Evolutionary conservation across 148 eudicot species (phyloP).

Genomic region (Chenopodium suecicum): DNA sequence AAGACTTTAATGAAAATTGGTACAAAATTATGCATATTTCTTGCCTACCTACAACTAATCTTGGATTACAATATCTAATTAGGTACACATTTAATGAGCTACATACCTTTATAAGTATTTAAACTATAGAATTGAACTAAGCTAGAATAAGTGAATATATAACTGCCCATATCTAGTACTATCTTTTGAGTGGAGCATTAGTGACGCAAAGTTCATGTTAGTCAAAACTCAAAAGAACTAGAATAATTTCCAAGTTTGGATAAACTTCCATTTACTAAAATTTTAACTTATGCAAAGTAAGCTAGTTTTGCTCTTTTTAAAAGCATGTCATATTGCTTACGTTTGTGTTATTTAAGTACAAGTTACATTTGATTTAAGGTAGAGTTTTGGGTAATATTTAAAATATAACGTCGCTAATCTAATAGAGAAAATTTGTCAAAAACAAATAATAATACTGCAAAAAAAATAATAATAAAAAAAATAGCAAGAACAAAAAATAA

Average conservation of each 20-base stretch:
- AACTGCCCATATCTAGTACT: too few relatives aligned
- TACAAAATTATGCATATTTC: not conserved
- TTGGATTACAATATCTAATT: not conserved
- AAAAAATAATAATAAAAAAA: too few relatives aligned
- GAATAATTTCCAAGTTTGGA: not conserved
- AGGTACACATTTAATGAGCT: too few relatives aligned
- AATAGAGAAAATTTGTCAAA: too few relatives aligned
- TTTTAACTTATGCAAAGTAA: not conserved
- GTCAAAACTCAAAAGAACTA: not conserved
- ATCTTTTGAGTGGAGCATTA: constrained; percentile 3
- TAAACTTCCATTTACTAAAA: not conserved
- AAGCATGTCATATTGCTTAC: not conserved
- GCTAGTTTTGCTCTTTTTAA: not conserved
- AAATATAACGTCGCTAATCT: too few relatives aligned
- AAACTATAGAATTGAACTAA: too few relatives aligned
- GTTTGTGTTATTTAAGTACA: not conserved
- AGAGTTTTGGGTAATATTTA: too few relatives aligned
- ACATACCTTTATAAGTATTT: too few relatives aligned
- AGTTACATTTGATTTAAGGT: too few relatives aligned
- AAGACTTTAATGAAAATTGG: not conserved
- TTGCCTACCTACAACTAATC: constrained; percentile 14
- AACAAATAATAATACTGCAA: too few relatives aligned
- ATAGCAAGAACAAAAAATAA: too few relatives aligned
- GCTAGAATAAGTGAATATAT: too few relatives aligned
- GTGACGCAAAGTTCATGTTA: constrained; percentile 2